These are phyloP conservation scores for Pseudogymnoascus sp. DNA, from an alignment of 2,329 filamentous ascomycete genomes.

Conservation along the genomic window DNA sequence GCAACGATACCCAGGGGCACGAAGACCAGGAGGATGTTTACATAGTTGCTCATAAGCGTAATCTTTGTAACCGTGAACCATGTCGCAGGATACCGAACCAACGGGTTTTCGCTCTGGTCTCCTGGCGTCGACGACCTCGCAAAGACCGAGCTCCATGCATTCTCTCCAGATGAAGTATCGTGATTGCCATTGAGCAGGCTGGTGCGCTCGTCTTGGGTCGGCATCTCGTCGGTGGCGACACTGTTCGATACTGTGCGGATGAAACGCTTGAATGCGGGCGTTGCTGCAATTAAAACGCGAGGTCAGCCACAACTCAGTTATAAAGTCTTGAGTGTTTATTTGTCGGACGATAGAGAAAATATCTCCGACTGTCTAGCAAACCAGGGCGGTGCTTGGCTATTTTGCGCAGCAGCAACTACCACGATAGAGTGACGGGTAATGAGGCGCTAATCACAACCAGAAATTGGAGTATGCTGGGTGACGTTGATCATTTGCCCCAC, in stretches of 20 bases:
- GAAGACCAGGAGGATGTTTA: constrained; percentile 72
- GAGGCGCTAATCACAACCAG: constrained; percentile 2
- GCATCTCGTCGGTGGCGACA: constrained; percentile 13
- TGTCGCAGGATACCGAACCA: constrained; percentile 24
- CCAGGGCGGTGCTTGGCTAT: neutral
- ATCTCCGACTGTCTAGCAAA: neutral
- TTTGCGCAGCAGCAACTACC: neutral
- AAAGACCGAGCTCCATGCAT: constrained; percentile 18
- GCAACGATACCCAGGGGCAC: constrained; percentile 72
- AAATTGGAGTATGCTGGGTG: neutral
- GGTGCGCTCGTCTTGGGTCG: constrained; percentile 21
- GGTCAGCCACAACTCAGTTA: neutral
- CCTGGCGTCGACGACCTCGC: constrained; percentile 24
- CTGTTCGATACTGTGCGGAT: neutral
- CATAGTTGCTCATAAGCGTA: constrained; percentile 34
- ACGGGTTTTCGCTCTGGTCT: constrained; percentile 24
- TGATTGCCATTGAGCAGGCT: constrained; percentile 20
- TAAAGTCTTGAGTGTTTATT: neutral
- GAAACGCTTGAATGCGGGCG: neutral
- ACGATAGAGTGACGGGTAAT: constrained; percentile 1
- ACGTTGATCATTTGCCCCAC: neutral
- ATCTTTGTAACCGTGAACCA: constrained; percentile 26
- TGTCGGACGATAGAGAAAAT: neutral
- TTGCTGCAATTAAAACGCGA: neutral
- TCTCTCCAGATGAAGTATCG: constrained; percentile 17